phyloP scores from a whole-genome alignment of 2,329 filamentous ascomycete genomes.

The Endoconidiophora polonica region DNA sequence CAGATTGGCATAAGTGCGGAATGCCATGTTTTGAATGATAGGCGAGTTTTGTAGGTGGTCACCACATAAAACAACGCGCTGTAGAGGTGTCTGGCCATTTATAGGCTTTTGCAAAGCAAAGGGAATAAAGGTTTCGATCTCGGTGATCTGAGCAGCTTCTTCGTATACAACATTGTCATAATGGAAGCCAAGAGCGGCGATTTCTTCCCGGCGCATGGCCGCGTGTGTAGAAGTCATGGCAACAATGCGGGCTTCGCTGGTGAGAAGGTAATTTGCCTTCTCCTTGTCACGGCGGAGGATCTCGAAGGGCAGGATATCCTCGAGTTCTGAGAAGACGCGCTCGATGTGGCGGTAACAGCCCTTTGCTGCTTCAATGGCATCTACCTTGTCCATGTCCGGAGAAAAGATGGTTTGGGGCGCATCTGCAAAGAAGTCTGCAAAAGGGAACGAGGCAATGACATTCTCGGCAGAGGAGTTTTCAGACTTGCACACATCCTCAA shows the following conservation, averaged over 20 bases:
- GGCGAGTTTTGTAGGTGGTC: slow-evolving; percentile 96
- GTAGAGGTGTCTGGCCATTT: slow-evolving; percentile 55
- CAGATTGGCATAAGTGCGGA: slow-evolving; percentile 86
- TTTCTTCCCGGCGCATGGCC: slow-evolving; percentile 82
- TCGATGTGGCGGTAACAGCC: slow-evolving; percentile 81
- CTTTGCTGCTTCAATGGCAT: slow-evolving; percentile 56
- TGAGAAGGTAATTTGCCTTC: slow-evolving; percentile 88
- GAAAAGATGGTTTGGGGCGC: slow-evolving; percentile 77
- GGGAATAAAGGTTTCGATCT: slow-evolving; percentile 93
- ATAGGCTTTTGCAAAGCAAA: slow-evolving; percentile 75
- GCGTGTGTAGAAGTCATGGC: slow-evolving; percentile 99
- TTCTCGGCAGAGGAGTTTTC: slow-evolving; percentile 40
- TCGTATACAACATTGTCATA: slow-evolving; percentile 99
- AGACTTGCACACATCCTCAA: slow-evolving; percentile 41
- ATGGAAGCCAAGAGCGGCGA: slow-evolving; percentile 79
- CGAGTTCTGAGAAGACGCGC: slow-evolving; percentile 81
- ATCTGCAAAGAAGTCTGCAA: slow-evolving; percentile 72
- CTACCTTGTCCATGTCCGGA: slow-evolving; percentile 42
- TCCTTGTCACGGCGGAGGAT: slow-evolving; percentile 77
- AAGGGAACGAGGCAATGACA: slow-evolving; percentile 65
- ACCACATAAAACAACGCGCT: slow-evolving; percentile 80
- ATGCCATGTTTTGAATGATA: slow-evolving; percentile 84
- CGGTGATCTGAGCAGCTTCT: slow-evolving; percentile 93
- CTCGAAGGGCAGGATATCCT: slow-evolving; percentile 89
- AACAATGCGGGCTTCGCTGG: slow-evolving; percentile 90